These are phyloP conservation scores for Pseudocercospora macadamiae DNA, from an alignment of 2,329 filamentous ascomycete genomes.

Conservation along the genomic window DNA sequence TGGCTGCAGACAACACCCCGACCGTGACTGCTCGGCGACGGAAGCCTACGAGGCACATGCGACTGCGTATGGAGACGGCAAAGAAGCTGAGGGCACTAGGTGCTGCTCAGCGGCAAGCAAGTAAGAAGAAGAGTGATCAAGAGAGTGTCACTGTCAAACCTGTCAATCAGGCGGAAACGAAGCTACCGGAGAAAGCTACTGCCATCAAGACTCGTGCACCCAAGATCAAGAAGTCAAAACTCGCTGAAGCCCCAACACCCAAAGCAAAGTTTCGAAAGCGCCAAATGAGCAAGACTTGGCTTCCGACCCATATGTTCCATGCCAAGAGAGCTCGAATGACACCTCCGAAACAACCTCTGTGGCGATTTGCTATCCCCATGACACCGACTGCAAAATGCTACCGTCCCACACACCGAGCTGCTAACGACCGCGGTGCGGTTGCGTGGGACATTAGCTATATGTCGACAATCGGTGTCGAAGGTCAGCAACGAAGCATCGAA, in stretches of 20 bases:
- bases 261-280: conserved; percentile 78
- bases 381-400: conserved; percentile 90
- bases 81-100: conserved; percentile 68
- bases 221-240: conserved; percentile 70
- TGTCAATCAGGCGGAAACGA: conserved; percentile 24
- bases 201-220: conserved; percentile 49
- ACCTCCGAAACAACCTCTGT: conserved; percentile 74
- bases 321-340: conserved; percentile 92
- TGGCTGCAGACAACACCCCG: conserved; percentile 89
- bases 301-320: conserved; percentile 93
- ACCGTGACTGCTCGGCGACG: conserved; percentile 68
- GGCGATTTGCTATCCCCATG: conserved; percentile 84
- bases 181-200: conserved; percentile 32
- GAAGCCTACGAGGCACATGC: conserved; percentile 56
- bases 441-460: conserved; percentile 96
- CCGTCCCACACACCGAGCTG: conserved; percentile 79
- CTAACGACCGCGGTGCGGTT: conserved; percentile 73
- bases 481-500: conserved; percentile 64
- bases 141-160: conserved; percentile 23
- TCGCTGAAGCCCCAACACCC: conserved; percentile 66
- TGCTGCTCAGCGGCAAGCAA: conserved; percentile 50
- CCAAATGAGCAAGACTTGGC: conserved; percentile 86
- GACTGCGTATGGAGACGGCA: conserved; percentile 74
- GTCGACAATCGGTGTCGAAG: conserved; percentile 79
- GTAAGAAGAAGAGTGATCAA: conserved; percentile 38